Conservation (phyloP, 2,329 filamentous ascomycete species). For the Talaromyces marneffei region DNA sequence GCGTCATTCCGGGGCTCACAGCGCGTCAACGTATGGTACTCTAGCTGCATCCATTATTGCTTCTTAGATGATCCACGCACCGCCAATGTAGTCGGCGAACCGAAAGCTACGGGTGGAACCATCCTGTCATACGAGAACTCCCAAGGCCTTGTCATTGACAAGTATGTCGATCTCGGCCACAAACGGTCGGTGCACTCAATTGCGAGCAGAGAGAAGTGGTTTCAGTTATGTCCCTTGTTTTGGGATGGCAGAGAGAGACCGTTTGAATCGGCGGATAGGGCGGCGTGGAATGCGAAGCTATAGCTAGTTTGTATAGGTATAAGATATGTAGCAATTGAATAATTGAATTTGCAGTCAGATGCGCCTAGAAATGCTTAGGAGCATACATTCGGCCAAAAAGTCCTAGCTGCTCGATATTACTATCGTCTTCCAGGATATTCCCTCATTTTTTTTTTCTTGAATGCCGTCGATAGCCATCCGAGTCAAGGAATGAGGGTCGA, state of each 20-base stretch:
- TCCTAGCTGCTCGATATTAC: no score
- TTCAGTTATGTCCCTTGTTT: constrained; percentile 52
- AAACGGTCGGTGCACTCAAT: constrained; percentile 51
- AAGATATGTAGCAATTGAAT: neutral
- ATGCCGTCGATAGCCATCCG: neutral
- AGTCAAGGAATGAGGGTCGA: neutral
- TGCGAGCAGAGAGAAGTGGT: constrained; percentile 62
- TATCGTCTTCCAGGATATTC: no score
- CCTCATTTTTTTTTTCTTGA: neutral
- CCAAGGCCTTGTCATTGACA: constrained; percentile 66
- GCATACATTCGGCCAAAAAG: no score
- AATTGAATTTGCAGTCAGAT: neutral
- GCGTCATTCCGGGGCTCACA: constrained; percentile 49
- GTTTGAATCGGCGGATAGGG: constrained; percentile 34
- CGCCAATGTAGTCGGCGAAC: constrained; percentile 55
- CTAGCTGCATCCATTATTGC: constrained; percentile 53
- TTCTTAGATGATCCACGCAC: constrained; percentile 56
- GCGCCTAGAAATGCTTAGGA: no score
- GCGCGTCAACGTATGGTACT: constrained; percentile 55
- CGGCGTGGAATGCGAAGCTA: constrained; percentile 37
- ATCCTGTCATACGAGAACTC: constrained; percentile 70
- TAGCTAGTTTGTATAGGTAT: constrained; percentile 13
- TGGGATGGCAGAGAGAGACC: constrained; percentile 38
- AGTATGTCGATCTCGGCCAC: constrained; percentile 66
- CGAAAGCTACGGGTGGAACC: constrained; percentile 63